A percentile compares a stretch with the other conserved stretches of the same genome.
These are phyloP conservation scores for Neoarthrinium moseri DNA, from an alignment of 2,329 filamentous ascomycete species.

Conservation along the genomic window DNA sequence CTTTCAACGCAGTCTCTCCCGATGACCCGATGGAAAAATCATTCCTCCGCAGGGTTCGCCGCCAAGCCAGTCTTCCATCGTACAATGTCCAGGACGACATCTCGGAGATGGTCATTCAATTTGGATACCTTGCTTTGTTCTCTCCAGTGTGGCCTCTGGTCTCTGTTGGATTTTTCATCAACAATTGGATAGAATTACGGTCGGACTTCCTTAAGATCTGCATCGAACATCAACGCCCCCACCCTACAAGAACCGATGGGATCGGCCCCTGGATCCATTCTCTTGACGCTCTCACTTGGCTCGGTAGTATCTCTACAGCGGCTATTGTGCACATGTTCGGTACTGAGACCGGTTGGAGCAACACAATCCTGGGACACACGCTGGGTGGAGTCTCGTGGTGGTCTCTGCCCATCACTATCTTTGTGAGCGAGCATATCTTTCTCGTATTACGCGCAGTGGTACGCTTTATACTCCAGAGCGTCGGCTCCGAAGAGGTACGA, in stretches of 20 bases:
- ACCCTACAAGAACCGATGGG: conserved; percentile 66
- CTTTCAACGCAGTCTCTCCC: conserved; percentile 46
- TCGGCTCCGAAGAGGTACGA: conserved; percentile 39
- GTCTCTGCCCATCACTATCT: conserved; percentile 67
- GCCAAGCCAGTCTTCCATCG: conserved; percentile 63
- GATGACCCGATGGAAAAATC: conserved; percentile 63
- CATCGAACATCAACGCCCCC: conserved; percentile 69
- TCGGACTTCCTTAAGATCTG: conserved; percentile 78
- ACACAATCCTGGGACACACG: neutral
- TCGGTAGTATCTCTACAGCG: conserved; percentile 70
- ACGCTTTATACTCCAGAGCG: conserved; percentile 32
- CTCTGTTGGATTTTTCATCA: conserved; percentile 69
- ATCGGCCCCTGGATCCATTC: conserved; percentile 74
- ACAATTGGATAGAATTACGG: conserved; percentile 76
- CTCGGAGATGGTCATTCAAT: conserved; percentile 71
- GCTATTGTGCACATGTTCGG: conserved; percentile 75
- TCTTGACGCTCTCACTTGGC: conserved; percentile 67
- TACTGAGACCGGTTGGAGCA: conserved; percentile 48
- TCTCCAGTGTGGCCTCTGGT: conserved; percentile 76
- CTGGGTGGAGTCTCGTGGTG: conserved; percentile 56
- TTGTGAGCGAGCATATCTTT: conserved; percentile 73
- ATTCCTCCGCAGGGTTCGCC: conserved; percentile 63
- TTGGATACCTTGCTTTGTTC: conserved; percentile 72
- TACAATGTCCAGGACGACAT: conserved; percentile 76
- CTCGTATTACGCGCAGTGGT: conserved; percentile 53